Conservation (phyloP, 148 eudicot genomes). For the Rhododendron kiyosumense region DNA sequence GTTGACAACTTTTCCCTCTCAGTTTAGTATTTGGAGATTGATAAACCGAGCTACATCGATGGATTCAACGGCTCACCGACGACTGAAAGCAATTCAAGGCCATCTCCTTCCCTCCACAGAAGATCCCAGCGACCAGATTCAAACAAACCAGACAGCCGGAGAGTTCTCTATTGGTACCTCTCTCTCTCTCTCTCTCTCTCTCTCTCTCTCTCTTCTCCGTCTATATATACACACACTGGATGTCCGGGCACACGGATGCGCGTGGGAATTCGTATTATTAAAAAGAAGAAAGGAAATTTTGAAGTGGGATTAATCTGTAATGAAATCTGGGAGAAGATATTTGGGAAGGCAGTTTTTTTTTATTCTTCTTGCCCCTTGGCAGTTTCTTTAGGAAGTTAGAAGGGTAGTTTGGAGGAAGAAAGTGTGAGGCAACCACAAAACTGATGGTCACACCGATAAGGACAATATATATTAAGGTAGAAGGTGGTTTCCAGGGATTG, state of each 20-base stretch:
- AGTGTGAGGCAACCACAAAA: background rate
- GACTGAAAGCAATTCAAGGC: constrained; percentile 52
- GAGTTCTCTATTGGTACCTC: constrained; percentile 51
- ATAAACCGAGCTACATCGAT: constrained; percentile 13
- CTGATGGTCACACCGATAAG: background rate
- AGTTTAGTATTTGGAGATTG: background rate
- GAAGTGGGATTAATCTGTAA: background rate
- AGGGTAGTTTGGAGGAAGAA: background rate
- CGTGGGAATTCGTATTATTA: too few relatives aligned
- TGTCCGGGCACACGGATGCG: too few relatives aligned
- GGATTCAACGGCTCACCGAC: constrained; percentile 56
- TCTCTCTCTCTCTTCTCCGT: background rate
- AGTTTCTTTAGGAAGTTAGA: background rate
- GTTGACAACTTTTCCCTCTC: background rate
- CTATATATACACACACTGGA: background rate
- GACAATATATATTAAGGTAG: background rate
- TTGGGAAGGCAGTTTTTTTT: background rate
- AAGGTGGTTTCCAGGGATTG: background rate
- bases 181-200: constrained; percentile 2
- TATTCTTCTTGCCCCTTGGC: background rate
- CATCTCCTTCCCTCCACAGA: constrained; percentile 40
- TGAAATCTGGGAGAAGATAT: background rate
- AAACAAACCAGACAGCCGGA: constrained; percentile 50
- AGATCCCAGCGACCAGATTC: constrained; percentile 24
- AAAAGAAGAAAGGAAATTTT: too few relatives aligned